Evolutionary conservation across 1,139 yeast species (phyloP).

Genomic region (Pichia sp.): DNA sequence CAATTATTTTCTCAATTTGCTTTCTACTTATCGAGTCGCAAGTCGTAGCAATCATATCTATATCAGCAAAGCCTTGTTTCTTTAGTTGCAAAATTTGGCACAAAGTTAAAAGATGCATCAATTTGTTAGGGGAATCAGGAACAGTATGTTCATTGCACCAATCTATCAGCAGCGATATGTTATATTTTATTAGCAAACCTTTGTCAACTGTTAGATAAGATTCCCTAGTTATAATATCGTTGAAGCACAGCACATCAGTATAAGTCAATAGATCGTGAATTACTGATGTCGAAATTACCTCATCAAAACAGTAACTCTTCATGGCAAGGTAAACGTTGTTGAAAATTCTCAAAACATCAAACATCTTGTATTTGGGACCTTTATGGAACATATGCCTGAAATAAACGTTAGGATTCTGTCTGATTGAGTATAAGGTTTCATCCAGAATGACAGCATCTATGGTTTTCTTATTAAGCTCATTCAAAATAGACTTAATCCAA

Average conservation of each 20-base stretch:
- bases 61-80: slow-evolving; percentile 86
- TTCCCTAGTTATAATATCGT: slow-evolving; percentile 89
- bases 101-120: slow-evolving; percentile 86
- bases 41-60: slow-evolving; percentile 84
- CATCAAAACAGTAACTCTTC: slow-evolving; percentile 84
- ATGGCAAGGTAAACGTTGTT: slow-evolving; percentile 89
- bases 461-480: slow-evolving; percentile 83
- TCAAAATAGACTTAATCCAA: slow-evolving; percentile 95
- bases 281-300: slow-evolving; percentile 80
- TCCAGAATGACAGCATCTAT: slow-evolving; percentile 90
- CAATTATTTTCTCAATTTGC: slow-evolving; percentile 84
- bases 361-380: slow-evolving; percentile 76
- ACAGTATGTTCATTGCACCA: slow-evolving; percentile 96
- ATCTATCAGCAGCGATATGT: slow-evolving; percentile 91
- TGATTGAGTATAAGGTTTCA: slow-evolving; percentile 84
- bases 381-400: slow-evolving; percentile 70
- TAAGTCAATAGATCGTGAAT: slow-evolving; percentile 76
- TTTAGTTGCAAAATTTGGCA: slow-evolving; percentile 89
- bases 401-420: slow-evolving; percentile 70
- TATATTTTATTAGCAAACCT: slow-evolving; percentile 90
- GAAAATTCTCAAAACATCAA: slow-evolving; percentile 82
- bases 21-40: slow-evolving; percentile 90
- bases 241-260: slow-evolving; percentile 90
- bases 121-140: slow-evolving; percentile 80
- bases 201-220: slow-evolving; percentile 94